These are phyloP conservation scores for Solidago caesia DNA, from an alignment of 129 eudicot species.

Conservation along the genomic window DNA sequence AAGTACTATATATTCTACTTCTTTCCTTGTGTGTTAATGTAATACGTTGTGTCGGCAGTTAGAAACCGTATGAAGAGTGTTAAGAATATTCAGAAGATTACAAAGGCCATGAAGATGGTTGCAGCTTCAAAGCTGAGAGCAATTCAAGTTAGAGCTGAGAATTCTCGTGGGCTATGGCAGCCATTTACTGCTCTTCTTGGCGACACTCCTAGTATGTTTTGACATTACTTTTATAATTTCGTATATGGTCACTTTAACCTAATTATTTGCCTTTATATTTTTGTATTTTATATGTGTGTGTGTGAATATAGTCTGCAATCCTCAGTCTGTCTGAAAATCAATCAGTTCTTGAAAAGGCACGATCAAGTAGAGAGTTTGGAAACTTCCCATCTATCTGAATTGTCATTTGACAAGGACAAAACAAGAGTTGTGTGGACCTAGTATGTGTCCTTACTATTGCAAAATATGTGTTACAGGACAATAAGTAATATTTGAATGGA, in stretches of 20 bases:
- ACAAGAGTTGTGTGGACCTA: not conserved
- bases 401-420: not conserved
- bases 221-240: not conserved
- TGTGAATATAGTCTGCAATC: not conserved
- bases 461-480: not conserved
- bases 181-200: constrained; percentile 99
- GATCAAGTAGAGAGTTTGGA: not conserved
- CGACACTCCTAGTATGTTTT: constrained; percentile 81
- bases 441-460: not conserved
- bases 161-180: constrained; percentile 98
- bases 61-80: constrained; percentile 97
- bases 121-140: constrained; percentile 99
- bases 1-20: not conserved
- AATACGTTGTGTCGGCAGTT: constrained; percentile 43
- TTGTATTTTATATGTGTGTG: not conserved
- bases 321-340: not conserved
- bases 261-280: not conserved
- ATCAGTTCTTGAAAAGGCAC: not conserved
- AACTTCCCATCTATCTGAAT: not conserved
- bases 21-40: constrained; percentile 18
- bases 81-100: constrained; percentile 89
- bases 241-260: not conserved
- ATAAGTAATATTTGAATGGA: not conserved
- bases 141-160: constrained; percentile 85
- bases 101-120: constrained; percentile 99